phyloP scores from a whole-genome alignment of 495 filamentous ascomycete genomes.

The Evernia prunastri region DNA sequence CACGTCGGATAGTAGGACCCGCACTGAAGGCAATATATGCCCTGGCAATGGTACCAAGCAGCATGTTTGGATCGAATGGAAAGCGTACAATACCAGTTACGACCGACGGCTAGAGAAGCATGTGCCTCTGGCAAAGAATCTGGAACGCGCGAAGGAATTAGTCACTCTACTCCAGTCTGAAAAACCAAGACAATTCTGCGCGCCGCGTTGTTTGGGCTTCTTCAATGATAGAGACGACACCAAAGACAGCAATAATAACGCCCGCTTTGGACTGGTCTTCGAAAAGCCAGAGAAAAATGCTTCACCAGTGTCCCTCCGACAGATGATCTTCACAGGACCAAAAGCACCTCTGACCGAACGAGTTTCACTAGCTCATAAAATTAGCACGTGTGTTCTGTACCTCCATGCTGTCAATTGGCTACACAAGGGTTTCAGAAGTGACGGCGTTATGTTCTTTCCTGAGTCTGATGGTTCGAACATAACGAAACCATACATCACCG shows the following conservation, averaged over 20 bases:
- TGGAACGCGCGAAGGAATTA: constrained; percentile 16
- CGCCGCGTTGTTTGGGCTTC: constrained; percentile 34
- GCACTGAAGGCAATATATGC: constrained; percentile 7
- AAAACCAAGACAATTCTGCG: constrained; percentile 30
- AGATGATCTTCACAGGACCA: neutral
- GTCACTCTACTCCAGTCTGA: constrained; percentile 19
- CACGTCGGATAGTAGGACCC: neutral
- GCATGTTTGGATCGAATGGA: constrained; percentile 23
- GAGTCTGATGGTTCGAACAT: neutral
- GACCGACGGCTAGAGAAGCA: neutral
- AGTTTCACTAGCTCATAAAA: constrained; percentile 16
- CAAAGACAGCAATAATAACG: constrained; percentile 18
- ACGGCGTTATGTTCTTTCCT: constrained; percentile 48
- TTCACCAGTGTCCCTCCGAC: constrained; percentile 10
- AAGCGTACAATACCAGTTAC: constrained; percentile 9
- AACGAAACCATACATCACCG: constrained; percentile 25
- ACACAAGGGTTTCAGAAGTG: constrained; percentile 50
- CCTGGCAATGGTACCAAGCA: constrained; percentile 3
- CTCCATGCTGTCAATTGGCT: constrained; percentile 53
- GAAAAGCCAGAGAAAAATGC: constrained; percentile 24
- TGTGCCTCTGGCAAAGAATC: constrained; percentile 6
- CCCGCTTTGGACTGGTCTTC: constrained; percentile 35
- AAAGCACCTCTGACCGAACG: constrained; percentile 19
- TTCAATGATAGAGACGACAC: constrained; percentile 28
- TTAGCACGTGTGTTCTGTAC: constrained; percentile 19